These are phyloP conservation scores for Brassica napus DNA, from an alignment of 345 rosid species.

Conservation along the genomic window DNA sequence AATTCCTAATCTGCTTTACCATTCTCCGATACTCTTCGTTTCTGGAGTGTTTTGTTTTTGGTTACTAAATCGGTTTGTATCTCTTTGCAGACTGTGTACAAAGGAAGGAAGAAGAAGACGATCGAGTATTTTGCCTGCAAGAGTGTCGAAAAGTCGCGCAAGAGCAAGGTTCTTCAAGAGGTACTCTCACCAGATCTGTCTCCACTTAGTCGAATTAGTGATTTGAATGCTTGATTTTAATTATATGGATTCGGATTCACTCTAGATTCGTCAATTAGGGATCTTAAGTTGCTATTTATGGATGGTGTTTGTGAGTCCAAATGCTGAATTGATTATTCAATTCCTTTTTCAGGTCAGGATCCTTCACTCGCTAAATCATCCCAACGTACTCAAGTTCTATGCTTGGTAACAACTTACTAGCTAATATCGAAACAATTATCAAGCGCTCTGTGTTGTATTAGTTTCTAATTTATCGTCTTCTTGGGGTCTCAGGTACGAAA, in stretches of 20 bases:
- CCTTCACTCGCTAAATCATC: slow-evolving; percentile 82
- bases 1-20: slow-evolving; percentile 8
- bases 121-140: slow-evolving; percentile 94
- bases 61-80: not conserved
- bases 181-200: slow-evolving; percentile 48
- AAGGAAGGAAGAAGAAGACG: slow-evolving; percentile 97
- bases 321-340: slow-evolving; percentile 6
- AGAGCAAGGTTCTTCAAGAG: slow-evolving; percentile 92
- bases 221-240: slow-evolving; percentile 6
- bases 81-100: slow-evolving; percentile 68
- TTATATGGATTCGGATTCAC: not conserved
- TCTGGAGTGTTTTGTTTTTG: not conserved
- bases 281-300: slow-evolving; percentile 30
- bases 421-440: not conserved
- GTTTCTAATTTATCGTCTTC: slow-evolving; percentile 13
- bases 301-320: slow-evolving; percentile 12
- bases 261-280: slow-evolving; percentile 5
- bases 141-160: slow-evolving; percentile 92
- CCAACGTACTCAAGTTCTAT: slow-evolving; percentile 76
- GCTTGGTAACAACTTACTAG: slow-evolving; percentile 60
- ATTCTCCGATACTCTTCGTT: not conserved
- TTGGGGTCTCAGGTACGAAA: slow-evolving; percentile 69
- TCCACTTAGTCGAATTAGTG: not conserved
- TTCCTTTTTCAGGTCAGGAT: slow-evolving; percentile 69
- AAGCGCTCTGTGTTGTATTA: not conserved